These are phyloP conservation scores for Wickerhamiella alocasiicola DNA, from an alignment of 805 yeast species.

Conservation along the genomic window DNA sequence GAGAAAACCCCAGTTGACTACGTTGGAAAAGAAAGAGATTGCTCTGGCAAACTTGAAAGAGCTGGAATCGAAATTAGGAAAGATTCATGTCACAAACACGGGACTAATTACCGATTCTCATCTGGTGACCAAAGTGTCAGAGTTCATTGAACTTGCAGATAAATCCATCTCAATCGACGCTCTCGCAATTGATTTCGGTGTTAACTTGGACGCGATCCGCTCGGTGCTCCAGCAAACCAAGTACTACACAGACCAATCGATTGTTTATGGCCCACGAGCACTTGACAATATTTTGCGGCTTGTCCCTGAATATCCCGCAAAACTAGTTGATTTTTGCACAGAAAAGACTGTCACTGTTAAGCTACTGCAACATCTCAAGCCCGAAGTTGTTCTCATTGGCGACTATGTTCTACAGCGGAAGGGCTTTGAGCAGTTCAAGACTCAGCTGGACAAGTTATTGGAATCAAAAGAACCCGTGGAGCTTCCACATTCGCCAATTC, in stretches of 20 bases:
- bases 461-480: not conserved
- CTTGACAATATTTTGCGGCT: not conserved
- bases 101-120: slow-evolving; percentile 4
- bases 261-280: slow-evolving; percentile 5
- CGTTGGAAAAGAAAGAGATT: not conserved
- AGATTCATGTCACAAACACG: not conserved
- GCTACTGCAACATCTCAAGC: not conserved
- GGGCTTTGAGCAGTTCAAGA: not conserved
- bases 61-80: not conserved
- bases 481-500: not conserved
- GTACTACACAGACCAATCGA: not conserved
- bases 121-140: not conserved
- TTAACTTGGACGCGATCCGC: not conserved
- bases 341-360: not conserved
- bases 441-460: not conserved
- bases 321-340: slow-evolving; percentile 2
- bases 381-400: not conserved
- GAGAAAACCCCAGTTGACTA: slow-evolving; percentile 1
- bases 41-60: not conserved
- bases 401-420: slow-evolving; percentile 3
- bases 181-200: slow-evolving; percentile 2
- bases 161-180: not conserved
- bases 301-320: not conserved
- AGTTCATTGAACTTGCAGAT: not conserved
- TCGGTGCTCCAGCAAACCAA: not conserved